These are phyloP conservation scores for Cornus suecica DNA, from an alignment of 148 eudicot species.

Conservation along the genomic window DNA sequence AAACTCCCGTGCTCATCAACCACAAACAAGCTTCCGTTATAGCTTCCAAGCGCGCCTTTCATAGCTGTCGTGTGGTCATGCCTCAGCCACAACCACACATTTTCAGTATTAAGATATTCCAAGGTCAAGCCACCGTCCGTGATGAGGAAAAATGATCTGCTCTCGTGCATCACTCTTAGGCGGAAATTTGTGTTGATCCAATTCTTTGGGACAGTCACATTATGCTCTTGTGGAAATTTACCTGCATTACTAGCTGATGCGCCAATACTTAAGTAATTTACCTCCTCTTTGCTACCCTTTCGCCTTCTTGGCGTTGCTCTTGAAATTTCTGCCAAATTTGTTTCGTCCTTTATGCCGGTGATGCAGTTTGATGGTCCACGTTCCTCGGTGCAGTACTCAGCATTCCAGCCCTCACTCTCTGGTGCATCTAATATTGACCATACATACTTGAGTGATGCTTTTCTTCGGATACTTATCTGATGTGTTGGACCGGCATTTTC, in stretches of 20 bases:
- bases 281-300: conserved; percentile 31
- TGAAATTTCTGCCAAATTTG: conserved; percentile 22
- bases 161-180: conserved; percentile 59
- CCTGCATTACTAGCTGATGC: conserved; percentile 14
- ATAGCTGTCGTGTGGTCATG: conserved; percentile 58
- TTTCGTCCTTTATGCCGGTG: conserved; percentile 57
- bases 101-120: conserved; percentile 61
- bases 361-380: conserved; percentile 77
- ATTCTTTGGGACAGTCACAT: conserved; percentile 21
- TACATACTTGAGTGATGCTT: conserved; percentile 39
- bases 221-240: conserved; percentile 18
- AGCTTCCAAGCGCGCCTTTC: conserved; percentile 58
- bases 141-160: conserved; percentile 63
- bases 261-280: conserved; percentile 45
- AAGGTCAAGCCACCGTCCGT: conserved; percentile 43
- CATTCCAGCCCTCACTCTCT: conserved; percentile 92
- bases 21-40: conserved; percentile 75
- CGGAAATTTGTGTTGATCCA: conserved; percentile 42
- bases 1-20: conserved; percentile 60
- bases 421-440: conserved; percentile 82
- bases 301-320: conserved; percentile 46
- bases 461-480: conserved; percentile 41
- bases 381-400: conserved; percentile 72
- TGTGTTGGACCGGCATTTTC: conserved; percentile 50
- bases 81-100: conserved; percentile 66